A percentile compares a stretch with the other conserved stretches of the same genome.
These are phyloP conservation scores for Leccinum variicolor DNA, from an alignment of 768 basidiomycete genomes.

Conservation along the genomic window DNA sequence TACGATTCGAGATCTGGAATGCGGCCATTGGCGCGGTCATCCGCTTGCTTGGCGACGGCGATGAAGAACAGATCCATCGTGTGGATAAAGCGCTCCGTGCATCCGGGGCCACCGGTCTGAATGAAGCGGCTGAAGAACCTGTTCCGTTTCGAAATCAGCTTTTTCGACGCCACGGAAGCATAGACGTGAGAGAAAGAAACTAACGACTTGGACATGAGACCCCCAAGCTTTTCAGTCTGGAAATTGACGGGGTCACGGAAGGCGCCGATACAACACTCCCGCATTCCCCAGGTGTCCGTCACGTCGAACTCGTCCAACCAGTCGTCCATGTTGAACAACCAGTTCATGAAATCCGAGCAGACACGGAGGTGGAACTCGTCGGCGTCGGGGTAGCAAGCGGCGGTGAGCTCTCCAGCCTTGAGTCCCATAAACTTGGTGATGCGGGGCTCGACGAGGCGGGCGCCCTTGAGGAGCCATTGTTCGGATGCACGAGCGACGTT, in stretches of 20 bases:
- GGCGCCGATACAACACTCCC: constrained; percentile 27
- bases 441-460: constrained; percentile 29
- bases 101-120: constrained; percentile 37
- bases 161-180: not conserved
- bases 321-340: constrained; percentile 41
- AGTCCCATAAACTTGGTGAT: constrained; percentile 47
- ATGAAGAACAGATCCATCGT: constrained; percentile 41
- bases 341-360: constrained; percentile 64
- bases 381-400: constrained; percentile 58
- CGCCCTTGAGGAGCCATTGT: constrained; percentile 31
- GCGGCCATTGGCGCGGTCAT: constrained; percentile 36
- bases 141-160: constrained; percentile 5
- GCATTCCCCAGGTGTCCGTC: constrained; percentile 29
- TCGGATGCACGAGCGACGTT: constrained; percentile 37
- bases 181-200: constrained; percentile 8
- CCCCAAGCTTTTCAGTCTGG: constrained; percentile 27
- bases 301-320: constrained; percentile 39
- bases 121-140: constrained; percentile 39
- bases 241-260: constrained; percentile 29
- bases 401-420: constrained; percentile 65
- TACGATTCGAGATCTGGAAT: constrained; percentile 52
- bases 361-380: constrained; percentile 57
- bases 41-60: constrained; percentile 42
- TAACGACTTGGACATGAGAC: constrained; percentile 33
- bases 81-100: constrained; percentile 38